Percentiles rank a stretch among this genome's conserved stretches.
phyloP scores from a whole-genome alignment of 2,329 filamentous ascomycete species.

The Didymella glomerata region DNA sequence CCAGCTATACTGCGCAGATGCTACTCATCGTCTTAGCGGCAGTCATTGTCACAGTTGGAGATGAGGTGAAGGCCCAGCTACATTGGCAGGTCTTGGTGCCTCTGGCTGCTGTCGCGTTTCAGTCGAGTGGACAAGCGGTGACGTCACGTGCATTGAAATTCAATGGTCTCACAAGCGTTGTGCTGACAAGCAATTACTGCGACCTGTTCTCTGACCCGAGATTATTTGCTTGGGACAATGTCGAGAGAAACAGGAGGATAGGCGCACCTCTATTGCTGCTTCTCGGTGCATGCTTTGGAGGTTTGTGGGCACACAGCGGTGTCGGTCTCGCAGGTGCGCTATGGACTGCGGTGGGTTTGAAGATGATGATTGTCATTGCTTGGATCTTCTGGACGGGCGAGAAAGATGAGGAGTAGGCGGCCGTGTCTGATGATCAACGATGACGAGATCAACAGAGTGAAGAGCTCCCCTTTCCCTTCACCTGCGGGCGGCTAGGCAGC shows the following conservation, averaged over 20 bases:
- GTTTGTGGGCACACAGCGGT: constrained; percentile 62
- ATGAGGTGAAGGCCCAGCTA: constrained; percentile 51
- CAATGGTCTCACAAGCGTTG: constrained; percentile 77
- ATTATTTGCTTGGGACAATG: constrained; percentile 57
- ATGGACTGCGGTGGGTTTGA: constrained; percentile 57
- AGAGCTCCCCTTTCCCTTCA: neutral
- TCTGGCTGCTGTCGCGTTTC: constrained; percentile 75
- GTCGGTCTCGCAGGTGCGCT: constrained; percentile 62
- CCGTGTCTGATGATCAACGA: too few relatives aligned
- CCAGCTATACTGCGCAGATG: constrained; percentile 53
- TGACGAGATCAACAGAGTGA: neutral
- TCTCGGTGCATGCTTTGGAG: constrained; percentile 63
- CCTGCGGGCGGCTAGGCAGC: neutral
- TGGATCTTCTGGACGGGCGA: constrained; percentile 56
- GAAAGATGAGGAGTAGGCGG: constrained; percentile 23
- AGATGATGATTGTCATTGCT: constrained; percentile 49
- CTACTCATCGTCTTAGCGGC: constrained; percentile 54
- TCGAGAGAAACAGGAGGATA: constrained; percentile 63
- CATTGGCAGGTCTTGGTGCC: constrained; percentile 67
- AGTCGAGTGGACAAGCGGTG: constrained; percentile 81
- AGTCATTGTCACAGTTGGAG: constrained; percentile 55
- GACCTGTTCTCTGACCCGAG: constrained; percentile 75
- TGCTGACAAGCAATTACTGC: constrained; percentile 82
- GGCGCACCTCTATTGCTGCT: constrained; percentile 62
- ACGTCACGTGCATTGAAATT: constrained; percentile 74